A percentile compares a stretch with the other conserved stretches of the same genome.
Evolutionary conservation across 202 grass and related monocot species (phyloP).

Genomic region (Setaria italica): DNA sequence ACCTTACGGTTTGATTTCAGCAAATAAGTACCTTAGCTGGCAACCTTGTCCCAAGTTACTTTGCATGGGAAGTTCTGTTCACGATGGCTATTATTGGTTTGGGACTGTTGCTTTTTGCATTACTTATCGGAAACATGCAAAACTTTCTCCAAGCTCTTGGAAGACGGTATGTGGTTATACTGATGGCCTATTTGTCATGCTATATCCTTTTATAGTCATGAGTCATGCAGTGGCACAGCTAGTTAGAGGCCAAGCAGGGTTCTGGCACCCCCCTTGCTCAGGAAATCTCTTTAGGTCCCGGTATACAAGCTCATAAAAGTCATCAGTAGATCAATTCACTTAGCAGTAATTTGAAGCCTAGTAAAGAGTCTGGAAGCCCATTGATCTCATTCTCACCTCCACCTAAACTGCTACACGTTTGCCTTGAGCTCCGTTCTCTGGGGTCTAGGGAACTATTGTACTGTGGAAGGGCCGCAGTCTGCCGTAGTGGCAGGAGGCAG

Average conservation of each 20-base stretch:
- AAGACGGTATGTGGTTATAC: constrained; percentile 65
- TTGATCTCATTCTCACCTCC: neutral
- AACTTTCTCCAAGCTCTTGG: constrained; percentile 99
- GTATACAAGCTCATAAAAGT: neutral
- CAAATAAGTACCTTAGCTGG: constrained; percentile 98
- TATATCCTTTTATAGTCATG: constrained; percentile 19
- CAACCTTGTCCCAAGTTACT: constrained; percentile 89
- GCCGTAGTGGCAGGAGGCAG: neutral
- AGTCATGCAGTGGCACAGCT: neutral
- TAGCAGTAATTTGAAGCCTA: neutral
- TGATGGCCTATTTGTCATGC: constrained; percentile 6
- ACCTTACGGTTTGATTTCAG: constrained; percentile 49
- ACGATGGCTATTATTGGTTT: constrained; percentile 97
- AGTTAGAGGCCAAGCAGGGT: neutral
- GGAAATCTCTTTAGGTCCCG: neutral
- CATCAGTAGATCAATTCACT: neutral
- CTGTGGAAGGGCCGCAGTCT: neutral
- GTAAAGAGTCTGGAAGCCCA: neutral
- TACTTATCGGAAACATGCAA: constrained; percentile 98
- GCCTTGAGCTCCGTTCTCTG: neutral
- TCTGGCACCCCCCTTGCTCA: neutral
- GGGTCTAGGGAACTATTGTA: neutral
- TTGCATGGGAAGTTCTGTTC: constrained; percentile 89
- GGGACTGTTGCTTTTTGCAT: constrained; percentile 82
- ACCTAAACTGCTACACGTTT: neutral